A percentile compares a stretch with the other conserved stretches of the same genome.
phyloP scores from a whole-genome alignment of 2,329 filamentous ascomycete genomes.

The Aspergillus sp. region DNA sequence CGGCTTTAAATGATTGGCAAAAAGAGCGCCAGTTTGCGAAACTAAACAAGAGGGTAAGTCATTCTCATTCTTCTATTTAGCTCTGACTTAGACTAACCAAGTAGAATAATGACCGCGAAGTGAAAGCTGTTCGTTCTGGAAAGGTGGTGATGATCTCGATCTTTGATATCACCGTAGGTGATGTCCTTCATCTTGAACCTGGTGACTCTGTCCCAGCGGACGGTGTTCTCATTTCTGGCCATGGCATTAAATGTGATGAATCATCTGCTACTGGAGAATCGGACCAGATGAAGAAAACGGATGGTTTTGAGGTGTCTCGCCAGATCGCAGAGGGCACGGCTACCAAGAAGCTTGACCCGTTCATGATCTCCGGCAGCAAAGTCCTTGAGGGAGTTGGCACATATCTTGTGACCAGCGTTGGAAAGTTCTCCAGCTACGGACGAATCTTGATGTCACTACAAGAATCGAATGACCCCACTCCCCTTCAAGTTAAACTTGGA shows the following conservation, averaged over 20 bases:
- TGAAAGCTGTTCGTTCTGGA: slow-evolving; percentile 70
- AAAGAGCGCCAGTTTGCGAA: slow-evolving; percentile 69
- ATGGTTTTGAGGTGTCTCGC: slow-evolving; percentile 63
- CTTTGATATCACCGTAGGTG: slow-evolving; percentile 70
- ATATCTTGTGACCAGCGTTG: slow-evolving; percentile 74
- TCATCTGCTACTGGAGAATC: slow-evolving; percentile 76
- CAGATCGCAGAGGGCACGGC: slow-evolving; percentile 58
- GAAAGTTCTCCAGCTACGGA: slow-evolving; percentile 74
- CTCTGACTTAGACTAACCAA: slow-evolving; percentile 23
- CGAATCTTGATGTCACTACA: slow-evolving; percentile 75
- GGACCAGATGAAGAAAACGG: slow-evolving; percentile 70
- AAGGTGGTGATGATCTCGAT: slow-evolving; percentile 67
- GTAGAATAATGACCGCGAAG: slow-evolving; percentile 66
- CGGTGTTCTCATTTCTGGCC: slow-evolving; percentile 69
- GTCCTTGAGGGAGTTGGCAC: slow-evolving; percentile 78
- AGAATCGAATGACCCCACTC: slow-evolving; percentile 75
- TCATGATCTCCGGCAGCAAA: slow-evolving; percentile 80
- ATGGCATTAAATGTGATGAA: slow-evolving; percentile 72
- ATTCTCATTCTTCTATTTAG: not conserved
- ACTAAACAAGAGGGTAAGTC: slow-evolving; percentile 56
- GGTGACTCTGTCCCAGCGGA: slow-evolving; percentile 74
- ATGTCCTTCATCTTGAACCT: slow-evolving; percentile 70
- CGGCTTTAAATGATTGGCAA: slow-evolving; percentile 69
- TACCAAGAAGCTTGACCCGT: slow-evolving; percentile 65
- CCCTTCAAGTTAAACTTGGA: slow-evolving; percentile 76